These are phyloP conservation scores for Yamadazyma paraphyllophila DNA, from an alignment of 805 yeast species.

Conservation along the genomic window DNA sequence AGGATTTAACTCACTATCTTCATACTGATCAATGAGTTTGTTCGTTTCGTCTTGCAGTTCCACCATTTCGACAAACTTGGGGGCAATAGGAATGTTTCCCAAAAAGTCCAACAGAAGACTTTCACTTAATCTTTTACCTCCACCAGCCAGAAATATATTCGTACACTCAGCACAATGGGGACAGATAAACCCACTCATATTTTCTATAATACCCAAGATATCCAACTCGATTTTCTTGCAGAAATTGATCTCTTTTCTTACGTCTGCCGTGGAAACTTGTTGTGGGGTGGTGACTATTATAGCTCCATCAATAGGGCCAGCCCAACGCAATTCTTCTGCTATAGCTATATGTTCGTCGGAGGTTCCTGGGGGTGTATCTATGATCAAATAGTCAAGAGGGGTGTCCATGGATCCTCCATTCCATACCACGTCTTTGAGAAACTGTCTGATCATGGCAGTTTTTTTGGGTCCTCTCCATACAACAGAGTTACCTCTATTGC, in stretches of 20 bases:
- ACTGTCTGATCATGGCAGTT: conserved; percentile 96
- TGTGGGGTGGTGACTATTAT: conserved; percentile 97
- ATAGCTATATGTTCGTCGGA: conserved; percentile 97
- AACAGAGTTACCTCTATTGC: conserved; percentile 82
- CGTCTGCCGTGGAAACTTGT: conserved; percentile 89
- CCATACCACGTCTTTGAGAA: conserved; percentile 89
- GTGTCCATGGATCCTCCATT: conserved; percentile 67
- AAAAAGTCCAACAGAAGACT: conserved; percentile 62
- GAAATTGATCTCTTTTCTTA: conserved; percentile 87
- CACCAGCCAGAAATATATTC: conserved; percentile 89
- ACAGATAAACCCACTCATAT: conserved; percentile 95
- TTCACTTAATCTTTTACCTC: conserved; percentile 73
- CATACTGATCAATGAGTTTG: conserved; percentile 34
- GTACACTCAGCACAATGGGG: conserved; percentile 93
- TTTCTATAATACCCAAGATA: conserved; percentile 85
- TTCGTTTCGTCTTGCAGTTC: conserved; percentile 51
- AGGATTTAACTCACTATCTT: conserved; percentile 33
- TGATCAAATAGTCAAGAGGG: conserved; percentile 67
- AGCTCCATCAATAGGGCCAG: conserved; percentile 79
- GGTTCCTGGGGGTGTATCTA: conserved; percentile 99
- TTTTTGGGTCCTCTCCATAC: conserved; percentile 99
- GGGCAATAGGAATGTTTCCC: conserved; percentile 93
- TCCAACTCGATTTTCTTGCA: conserved; percentile 81
- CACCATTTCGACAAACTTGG: conserved; percentile 82
- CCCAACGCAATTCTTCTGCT: conserved; percentile 80